phyloP scores from a whole-genome alignment of 2,329 filamentous ascomycete genomes.

The Karstenula rhodostoma region DNA sequence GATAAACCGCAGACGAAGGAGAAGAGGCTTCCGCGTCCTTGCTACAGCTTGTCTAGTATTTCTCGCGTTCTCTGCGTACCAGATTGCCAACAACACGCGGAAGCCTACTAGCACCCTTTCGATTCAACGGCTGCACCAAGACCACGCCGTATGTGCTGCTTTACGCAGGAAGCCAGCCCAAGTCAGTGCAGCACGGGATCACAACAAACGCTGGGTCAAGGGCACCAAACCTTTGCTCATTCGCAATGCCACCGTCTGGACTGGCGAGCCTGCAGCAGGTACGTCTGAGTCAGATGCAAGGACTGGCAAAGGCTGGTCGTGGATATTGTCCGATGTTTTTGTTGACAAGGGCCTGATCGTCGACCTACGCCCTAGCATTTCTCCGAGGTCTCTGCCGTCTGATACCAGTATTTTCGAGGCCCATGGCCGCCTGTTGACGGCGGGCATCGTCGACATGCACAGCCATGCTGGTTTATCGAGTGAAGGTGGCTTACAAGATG shows the following conservation, averaged over 20 bases:
- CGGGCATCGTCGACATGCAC: conserved; percentile 77
- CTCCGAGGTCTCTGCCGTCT: conserved; percentile 53
- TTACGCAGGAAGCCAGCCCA: conserved; percentile 64
- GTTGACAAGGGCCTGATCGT: conserved; percentile 69
- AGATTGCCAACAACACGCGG: conserved; percentile 27
- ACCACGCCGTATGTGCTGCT: conserved; percentile 65
- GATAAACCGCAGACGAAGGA: conserved; percentile 27
- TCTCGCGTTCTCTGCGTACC: conserved; percentile 28
- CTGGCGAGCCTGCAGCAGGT: conserved; percentile 66
- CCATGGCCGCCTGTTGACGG: conserved; percentile 67
- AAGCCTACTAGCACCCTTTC: conserved; percentile 54
- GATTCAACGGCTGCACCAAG: conserved; percentile 59
- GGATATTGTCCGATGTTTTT: conserved; percentile 68
- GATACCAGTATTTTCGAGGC: conserved; percentile 65
- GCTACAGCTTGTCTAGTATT: conserved; percentile 29
- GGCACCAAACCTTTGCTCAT: conserved; percentile 69
- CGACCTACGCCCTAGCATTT: conserved; percentile 59
- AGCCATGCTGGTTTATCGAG: conserved; percentile 63
- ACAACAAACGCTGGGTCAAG: conserved; percentile 68
- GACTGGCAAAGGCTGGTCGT: conserved; percentile 67
- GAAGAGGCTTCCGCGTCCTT: conserved; percentile 24
- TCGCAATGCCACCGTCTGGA: conserved; percentile 72
- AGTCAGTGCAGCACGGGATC: conserved; percentile 63
- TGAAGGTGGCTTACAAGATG: conserved; percentile 65
- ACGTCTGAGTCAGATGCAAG: conserved; percentile 63